A percentile compares a stretch with the other conserved stretches of the same genome.
These are phyloP conservation scores for Fusarium albidum DNA, from an alignment of 2,329 filamentous ascomycete genomes.

Conservation along the genomic window DNA sequence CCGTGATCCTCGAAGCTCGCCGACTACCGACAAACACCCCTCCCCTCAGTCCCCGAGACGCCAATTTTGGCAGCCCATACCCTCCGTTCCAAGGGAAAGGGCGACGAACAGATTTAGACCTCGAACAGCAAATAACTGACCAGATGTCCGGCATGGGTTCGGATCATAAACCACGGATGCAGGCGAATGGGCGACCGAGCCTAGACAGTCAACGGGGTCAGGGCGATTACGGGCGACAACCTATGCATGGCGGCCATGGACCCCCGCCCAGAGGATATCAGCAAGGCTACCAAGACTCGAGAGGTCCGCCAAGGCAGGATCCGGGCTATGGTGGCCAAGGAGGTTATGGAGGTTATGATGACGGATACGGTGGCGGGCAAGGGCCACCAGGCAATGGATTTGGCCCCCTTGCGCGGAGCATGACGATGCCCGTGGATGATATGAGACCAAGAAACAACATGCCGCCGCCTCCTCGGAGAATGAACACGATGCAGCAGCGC, in stretches of 20 bases:
- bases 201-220: slow-evolving; percentile 39
- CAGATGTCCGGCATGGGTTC: slow-evolving; percentile 49
- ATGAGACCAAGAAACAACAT: slow-evolving; percentile 51
- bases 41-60: slow-evolving; percentile 41
- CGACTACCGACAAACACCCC: slow-evolving; percentile 44
- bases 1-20: slow-evolving; percentile 35
- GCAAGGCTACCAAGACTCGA: slow-evolving; percentile 41
- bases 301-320: slow-evolving; percentile 39
- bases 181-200: slow-evolving; percentile 34
- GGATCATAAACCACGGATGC: slow-evolving; percentile 40
- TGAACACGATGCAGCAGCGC: slow-evolving; percentile 57
- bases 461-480: slow-evolving; percentile 46
- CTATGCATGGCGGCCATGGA: slow-evolving; percentile 38
- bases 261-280: slow-evolving; percentile 46
- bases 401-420: slow-evolving; percentile 63
- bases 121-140: slow-evolving; percentile 43
- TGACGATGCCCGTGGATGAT: slow-evolving; percentile 66
- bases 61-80: slow-evolving; percentile 38
- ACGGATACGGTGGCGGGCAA: slow-evolving; percentile 41
- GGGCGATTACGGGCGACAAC: slow-evolving; percentile 39
- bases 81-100: slow-evolving; percentile 30
- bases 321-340: slow-evolving; percentile 30
- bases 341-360: slow-evolving; percentile 40
- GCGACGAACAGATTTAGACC: slow-evolving; percentile 35
- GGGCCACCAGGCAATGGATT: slow-evolving; percentile 51